phyloP scores from a whole-genome alignment of 768 basidiomycete species.

The Suillus occidentalis region DNA sequence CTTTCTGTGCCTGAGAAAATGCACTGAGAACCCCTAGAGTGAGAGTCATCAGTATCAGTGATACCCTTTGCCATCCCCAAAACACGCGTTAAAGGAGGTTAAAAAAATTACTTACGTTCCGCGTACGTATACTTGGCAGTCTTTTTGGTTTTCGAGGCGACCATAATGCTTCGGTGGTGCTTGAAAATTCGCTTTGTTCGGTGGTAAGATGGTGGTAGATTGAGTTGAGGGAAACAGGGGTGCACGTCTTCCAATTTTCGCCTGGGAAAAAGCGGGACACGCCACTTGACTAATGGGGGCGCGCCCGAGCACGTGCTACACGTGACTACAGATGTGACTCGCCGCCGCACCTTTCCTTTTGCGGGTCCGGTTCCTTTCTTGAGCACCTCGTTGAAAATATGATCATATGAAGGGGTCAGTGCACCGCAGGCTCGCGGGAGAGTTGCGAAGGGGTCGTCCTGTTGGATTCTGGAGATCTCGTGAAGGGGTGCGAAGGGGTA shows the following conservation, averaged over 20 bases:
- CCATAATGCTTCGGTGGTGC: conserved; percentile 22
- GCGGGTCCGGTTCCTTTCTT: neutral
- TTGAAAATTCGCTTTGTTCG: neutral
- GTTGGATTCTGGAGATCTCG: no score
- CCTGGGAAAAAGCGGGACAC: conserved; percentile 2
- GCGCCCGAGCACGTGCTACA: conserved; percentile 4
- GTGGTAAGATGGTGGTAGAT: neutral
- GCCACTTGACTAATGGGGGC: neutral
- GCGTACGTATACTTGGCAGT: conserved; percentile 38
- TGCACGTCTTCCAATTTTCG: neutral
- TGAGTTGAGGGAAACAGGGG: conserved; percentile 2
- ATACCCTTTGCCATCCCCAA: neutral
- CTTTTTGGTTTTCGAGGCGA: conserved; percentile 30
- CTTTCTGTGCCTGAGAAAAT: conserved; percentile 43
- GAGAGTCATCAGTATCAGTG: conserved; percentile 5
- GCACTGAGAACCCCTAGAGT: conserved; percentile 47
- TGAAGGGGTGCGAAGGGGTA: no score
- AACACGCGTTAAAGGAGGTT: neutral
- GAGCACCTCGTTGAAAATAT: neutral
- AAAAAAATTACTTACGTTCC: conserved; percentile 38
- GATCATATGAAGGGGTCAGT: no score
- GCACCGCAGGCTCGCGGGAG: no score
- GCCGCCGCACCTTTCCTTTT: neutral
- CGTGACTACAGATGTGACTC: neutral
- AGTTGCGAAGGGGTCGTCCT: no score